Conservation (phyloP, 129 eudicot genomes). For the Kitagawia praeruptora region DNA sequence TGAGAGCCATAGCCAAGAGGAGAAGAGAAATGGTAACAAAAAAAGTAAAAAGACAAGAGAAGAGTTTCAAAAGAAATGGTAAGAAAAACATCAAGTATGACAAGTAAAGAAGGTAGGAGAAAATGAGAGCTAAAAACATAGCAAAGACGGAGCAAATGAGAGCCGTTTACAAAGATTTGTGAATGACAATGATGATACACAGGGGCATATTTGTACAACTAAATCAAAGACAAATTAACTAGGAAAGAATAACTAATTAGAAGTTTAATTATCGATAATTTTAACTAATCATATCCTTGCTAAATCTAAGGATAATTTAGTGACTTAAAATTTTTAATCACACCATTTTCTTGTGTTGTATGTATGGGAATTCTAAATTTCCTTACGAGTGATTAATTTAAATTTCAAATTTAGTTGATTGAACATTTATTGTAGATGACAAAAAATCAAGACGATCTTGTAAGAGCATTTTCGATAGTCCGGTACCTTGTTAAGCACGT, state of each 20-base stretch:
- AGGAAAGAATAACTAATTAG: neutral
- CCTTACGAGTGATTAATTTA: neutral
- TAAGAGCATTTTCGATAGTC: too few relatives aligned
- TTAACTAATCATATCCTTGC: neutral
- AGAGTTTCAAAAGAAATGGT: neutral
- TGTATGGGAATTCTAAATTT: neutral
- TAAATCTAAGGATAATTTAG: conserved; percentile 2
- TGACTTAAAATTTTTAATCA: neutral
- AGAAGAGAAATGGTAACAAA: neutral
- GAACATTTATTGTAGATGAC: too few relatives aligned
- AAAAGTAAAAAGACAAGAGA: neutral
- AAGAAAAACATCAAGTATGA: neutral
- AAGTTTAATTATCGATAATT: neutral
- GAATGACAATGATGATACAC: neutral
- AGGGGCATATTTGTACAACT: neutral
- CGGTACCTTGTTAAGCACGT: too few relatives aligned
- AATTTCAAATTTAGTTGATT: too few relatives aligned
- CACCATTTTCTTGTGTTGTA: neutral
- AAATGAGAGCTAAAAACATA: neutral
- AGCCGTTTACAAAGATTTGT: neutral
- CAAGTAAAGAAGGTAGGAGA: too few relatives aligned
- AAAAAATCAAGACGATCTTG: too few relatives aligned
- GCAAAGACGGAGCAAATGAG: neutral
- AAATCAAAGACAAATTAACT: neutral
- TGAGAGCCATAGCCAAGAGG: neutral